Conservation (phyloP, 2,329 filamentous ascomycete genomes). For the Xylaria sp. region DNA sequence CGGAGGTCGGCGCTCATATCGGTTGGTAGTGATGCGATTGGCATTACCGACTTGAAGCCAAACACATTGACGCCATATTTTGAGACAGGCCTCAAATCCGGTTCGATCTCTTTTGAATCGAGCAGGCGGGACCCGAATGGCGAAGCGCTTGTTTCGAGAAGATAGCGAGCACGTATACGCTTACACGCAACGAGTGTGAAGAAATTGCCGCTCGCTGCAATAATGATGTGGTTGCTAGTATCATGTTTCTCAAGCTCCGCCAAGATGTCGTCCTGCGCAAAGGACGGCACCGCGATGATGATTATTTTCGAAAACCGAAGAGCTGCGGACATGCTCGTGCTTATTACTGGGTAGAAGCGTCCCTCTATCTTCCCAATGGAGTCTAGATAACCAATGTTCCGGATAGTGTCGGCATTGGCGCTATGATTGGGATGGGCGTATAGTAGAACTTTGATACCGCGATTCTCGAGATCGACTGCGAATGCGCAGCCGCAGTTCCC, state of each 20-base stretch:
- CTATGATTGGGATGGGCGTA: slow-evolving; percentile 37
- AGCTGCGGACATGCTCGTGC: slow-evolving; percentile 30
- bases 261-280: slow-evolving; percentile 32
- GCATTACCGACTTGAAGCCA: slow-evolving; percentile 33
- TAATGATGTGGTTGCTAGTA: slow-evolving; percentile 26
- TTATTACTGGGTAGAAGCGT: slow-evolving; percentile 31
- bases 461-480: slow-evolving; percentile 36
- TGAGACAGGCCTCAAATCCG: not conserved
- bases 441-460: slow-evolving; percentile 33
- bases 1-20: slow-evolving; percentile 18
- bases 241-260: slow-evolving; percentile 32
- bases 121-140: slow-evolving; percentile 34
- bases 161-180: slow-evolving; percentile 29
- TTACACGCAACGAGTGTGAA: slow-evolving; percentile 34
- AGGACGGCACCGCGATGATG: slow-evolving; percentile 35
- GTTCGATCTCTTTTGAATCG: slow-evolving; percentile 21
- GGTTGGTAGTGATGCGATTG: slow-evolving; percentile 33
- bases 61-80: slow-evolving; percentile 30
- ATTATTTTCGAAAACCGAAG: slow-evolving; percentile 31
- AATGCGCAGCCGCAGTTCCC: slow-evolving; percentile 36
- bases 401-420: slow-evolving; percentile 27
- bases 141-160: slow-evolving; percentile 36
- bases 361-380: slow-evolving; percentile 29
- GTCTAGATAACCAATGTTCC: slow-evolving; percentile 25
- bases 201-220: slow-evolving; percentile 35